A percentile compares a stretch with the other conserved stretches of the same genome.
Evolutionary conservation across 306 rosid species (phyloP).

Genomic region (Geum urbanum): DNA sequence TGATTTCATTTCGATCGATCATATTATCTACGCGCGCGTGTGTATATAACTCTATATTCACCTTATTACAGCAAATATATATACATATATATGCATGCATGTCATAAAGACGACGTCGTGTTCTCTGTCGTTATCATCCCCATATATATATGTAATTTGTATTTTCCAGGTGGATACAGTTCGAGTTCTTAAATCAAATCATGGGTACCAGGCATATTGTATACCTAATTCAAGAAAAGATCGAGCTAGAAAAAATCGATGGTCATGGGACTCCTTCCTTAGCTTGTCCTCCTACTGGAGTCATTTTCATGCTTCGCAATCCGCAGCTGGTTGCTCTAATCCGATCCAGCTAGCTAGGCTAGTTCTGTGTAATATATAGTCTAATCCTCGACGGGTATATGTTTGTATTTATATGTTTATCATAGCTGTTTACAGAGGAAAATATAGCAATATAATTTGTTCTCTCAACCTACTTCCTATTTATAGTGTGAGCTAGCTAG

Average conservation of each 20-base stretch:
- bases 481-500: not conserved
- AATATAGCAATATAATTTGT: not conserved
- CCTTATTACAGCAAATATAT: not conserved
- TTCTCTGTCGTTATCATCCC: not conserved
- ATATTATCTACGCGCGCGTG: not conserved
- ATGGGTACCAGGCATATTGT: constrained; percentile 2
- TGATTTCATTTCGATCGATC: not conserved
- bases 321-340: not conserved
- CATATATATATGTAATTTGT: not conserved
- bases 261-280: not conserved
- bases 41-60: not conserved
- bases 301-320: not conserved
- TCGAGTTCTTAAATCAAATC: not conserved
- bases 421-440: not conserved
- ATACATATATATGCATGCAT: not conserved
- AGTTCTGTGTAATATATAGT: too few species aligned
- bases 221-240: constrained; percentile 7
- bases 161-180: not conserved
- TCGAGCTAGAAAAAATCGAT: not conserved
- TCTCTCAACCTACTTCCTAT: not conserved
- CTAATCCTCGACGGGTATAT: constrained; percentile 1
- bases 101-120: not conserved
- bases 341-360: not conserved
- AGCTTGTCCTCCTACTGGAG: not conserved
- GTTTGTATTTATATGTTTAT: too few species aligned